Percentiles rank a stretch among this genome's conserved stretches.
phyloP scores from a whole-genome alignment of 805 yeast species.

The Kluyveromyces aestuarii region DNA sequence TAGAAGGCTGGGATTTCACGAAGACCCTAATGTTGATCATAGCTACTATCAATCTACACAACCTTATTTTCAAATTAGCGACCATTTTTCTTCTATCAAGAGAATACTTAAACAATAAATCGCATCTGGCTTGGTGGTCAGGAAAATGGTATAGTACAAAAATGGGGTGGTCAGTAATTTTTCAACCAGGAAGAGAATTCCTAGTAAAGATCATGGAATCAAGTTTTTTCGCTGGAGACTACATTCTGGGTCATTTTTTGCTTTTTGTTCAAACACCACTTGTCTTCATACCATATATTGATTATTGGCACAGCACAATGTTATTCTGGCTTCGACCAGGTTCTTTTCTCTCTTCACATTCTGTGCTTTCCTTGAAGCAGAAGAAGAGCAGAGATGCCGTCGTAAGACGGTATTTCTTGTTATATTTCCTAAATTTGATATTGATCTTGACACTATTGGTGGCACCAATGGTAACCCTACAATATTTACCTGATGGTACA shows the following conservation, averaged over 20 bases:
- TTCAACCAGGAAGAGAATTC: conserved; percentile 59
- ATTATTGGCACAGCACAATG: conserved; percentile 56
- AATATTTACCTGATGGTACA: conserved; percentile 20
- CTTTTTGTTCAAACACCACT: conserved; percentile 53
- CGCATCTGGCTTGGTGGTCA: conserved; percentile 73
- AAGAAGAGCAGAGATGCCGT: conserved; percentile 32
- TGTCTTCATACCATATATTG: conserved; percentile 52
- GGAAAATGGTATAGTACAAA: conserved; percentile 61
- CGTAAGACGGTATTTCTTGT: conserved; percentile 36
- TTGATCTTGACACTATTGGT: conserved; percentile 35
- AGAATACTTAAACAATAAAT: conserved; percentile 50
- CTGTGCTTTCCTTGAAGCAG: conserved; percentile 33
- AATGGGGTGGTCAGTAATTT: conserved; percentile 49
- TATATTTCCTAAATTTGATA: conserved; percentile 36
- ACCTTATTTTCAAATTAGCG: conserved; percentile 43
- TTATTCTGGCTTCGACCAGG: conserved; percentile 61
- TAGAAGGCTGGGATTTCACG: conserved; percentile 59
- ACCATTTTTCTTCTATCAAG: conserved; percentile 46
- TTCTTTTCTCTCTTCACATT: conserved; percentile 25
- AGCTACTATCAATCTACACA: conserved; percentile 46
- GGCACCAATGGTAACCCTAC: conserved; percentile 38
- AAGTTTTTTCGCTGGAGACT: conserved; percentile 60
- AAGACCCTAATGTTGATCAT: conserved; percentile 55
- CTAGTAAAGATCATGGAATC: conserved; percentile 56
- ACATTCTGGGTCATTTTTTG: conserved; percentile 48